Percentiles rank a stretch among this genome's conserved stretches.
Conservation (phyloP, 2,329 filamentous ascomycete species). For the Arachnomyces sp. region DNA sequence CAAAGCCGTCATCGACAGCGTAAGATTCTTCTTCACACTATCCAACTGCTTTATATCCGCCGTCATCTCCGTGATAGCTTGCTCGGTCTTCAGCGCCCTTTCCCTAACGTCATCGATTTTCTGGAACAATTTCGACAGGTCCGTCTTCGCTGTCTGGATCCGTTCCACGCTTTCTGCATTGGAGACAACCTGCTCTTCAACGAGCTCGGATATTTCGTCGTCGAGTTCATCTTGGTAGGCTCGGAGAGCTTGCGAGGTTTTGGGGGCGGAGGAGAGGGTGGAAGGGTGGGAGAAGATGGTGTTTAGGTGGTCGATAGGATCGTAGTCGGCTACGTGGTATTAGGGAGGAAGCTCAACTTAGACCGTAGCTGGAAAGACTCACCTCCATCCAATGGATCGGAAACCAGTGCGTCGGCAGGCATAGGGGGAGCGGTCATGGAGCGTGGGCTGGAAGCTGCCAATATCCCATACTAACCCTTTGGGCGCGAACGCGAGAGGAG, state of each 20-base stretch:
- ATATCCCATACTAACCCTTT: conserved; percentile 12
- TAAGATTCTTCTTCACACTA: conserved; percentile 92
- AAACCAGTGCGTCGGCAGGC: conserved; percentile 28
- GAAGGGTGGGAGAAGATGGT: conserved; percentile 85
- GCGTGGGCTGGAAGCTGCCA: conserved; percentile 21
- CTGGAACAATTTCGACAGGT: conserved; percentile 80
- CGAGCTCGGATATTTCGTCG: conserved; percentile 63
- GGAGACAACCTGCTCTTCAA: conserved; percentile 68
- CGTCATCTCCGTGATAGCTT: conserved; percentile 96
- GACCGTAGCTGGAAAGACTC: conserved; percentile 13
- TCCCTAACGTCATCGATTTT: conserved; percentile 91
- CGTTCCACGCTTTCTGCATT: conserved; percentile 81
- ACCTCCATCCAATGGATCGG: conserved; percentile 40
- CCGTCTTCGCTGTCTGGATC: conserved; percentile 83
- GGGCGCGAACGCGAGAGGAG: not conserved
- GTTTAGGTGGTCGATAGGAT: conserved; percentile 89
- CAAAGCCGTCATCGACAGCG: conserved; percentile 92
- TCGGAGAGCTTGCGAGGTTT: conserved; percentile 65
- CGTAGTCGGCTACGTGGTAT: conserved; percentile 61
- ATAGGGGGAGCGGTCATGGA: conserved; percentile 27
- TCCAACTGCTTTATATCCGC: conserved; percentile 97
- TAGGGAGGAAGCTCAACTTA: conserved; percentile 1
- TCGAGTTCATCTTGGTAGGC: conserved; percentile 75
- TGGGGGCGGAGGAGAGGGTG: conserved; percentile 65
- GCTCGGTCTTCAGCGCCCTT: conserved; percentile 83